Percentiles rank a stretch among this genome's conserved stretches.
These are phyloP conservation scores for Chloroidium sp. DNA, from an alignment of 163 green algal genomes.

Conservation along the genomic window DNA sequence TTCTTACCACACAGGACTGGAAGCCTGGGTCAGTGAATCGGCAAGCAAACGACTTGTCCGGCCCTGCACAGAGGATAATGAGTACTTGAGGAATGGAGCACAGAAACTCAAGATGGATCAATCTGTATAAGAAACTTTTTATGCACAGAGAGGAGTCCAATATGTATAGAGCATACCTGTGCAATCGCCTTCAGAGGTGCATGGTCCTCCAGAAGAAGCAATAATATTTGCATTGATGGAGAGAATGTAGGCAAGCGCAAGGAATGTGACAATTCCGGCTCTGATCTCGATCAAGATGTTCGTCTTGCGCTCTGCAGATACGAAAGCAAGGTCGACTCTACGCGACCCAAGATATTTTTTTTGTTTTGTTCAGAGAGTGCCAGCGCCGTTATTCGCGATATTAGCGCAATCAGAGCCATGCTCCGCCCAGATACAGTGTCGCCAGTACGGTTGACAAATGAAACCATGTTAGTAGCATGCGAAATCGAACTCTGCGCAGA, in stretches of 20 bases:
- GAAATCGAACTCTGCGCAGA: no score
- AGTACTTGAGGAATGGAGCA: not conserved
- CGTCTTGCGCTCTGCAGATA: not conserved
- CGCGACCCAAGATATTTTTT: no score
- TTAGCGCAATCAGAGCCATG: no score
- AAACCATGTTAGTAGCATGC: no score
- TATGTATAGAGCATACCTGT: no score
- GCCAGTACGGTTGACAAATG: no score
- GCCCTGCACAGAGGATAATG: not conserved
- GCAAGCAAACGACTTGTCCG: conserved; percentile 1
- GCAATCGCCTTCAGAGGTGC: not conserved
- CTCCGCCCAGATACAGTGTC: no score
- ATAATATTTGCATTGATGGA: not conserved
- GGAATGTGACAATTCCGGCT: conserved; percentile 61
- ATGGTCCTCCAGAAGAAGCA: not conserved
- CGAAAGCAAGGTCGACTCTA: not conserved
- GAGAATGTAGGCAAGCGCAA: conserved; percentile 40
- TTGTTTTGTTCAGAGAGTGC: no score
- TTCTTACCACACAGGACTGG: conserved; percentile 3
- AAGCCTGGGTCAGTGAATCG: conserved; percentile 7
- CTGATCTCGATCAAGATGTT: conserved; percentile 34
- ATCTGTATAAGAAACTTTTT: not conserved
- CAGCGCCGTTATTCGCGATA: no score
- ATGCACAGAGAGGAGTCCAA: not conserved
- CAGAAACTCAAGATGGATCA: not conserved